A percentile compares a stretch with the other conserved stretches of the same genome.
phyloP scores from a whole-genome alignment of 225 moss, liverwort and hornwort species.

The Physcomitrium patens region DNA sequence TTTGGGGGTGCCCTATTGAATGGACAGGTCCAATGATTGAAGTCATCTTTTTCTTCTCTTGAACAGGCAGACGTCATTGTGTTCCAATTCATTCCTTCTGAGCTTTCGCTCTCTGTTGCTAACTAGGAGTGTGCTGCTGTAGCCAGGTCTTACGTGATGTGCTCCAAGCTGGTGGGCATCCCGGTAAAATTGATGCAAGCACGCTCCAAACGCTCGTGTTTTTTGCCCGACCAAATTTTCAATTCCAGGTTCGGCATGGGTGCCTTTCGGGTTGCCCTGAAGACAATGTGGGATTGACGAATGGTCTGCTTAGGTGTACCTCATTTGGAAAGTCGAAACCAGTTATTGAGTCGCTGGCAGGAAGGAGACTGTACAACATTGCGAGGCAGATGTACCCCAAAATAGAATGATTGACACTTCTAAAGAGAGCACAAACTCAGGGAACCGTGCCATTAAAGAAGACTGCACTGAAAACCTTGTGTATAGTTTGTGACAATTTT shows the following conservation, averaged over 20 bases:
- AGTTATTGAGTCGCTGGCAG: conserved; percentile 56
- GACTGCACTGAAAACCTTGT: conserved; percentile 60
- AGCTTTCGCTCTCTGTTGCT: conserved; percentile 18
- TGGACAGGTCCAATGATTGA: neutral
- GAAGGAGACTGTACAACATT: conserved; percentile 49
- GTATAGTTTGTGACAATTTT: conserved; percentile 91
- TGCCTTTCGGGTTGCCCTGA: conserved; percentile 75
- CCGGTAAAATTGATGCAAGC: conserved; percentile 44
- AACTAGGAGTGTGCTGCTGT: conserved; percentile 22
- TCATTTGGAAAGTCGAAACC: conserved; percentile 75
- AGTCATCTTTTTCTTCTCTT: neutral
- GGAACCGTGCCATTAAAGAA: conserved; percentile 19
- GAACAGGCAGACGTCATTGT: neutral
- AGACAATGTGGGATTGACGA: conserved; percentile 58
- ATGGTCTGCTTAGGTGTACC: conserved; percentile 55
- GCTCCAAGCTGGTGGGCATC: conserved; percentile 71
- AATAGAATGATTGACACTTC: neutral
- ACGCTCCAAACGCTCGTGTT: conserved; percentile 60
- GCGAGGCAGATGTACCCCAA: conserved; percentile 36
- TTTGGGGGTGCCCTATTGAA: conserved; percentile 1
- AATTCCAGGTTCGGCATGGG: conserved; percentile 83
- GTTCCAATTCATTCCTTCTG: conserved; percentile 5
- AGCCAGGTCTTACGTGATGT: conserved; percentile 81
- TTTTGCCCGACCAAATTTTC: conserved; percentile 72
- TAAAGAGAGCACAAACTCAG: conserved; percentile 7